These are phyloP conservation scores for Begonia masoniana DNA, from an alignment of 306 rosid species.

Conservation along the genomic window DNA sequence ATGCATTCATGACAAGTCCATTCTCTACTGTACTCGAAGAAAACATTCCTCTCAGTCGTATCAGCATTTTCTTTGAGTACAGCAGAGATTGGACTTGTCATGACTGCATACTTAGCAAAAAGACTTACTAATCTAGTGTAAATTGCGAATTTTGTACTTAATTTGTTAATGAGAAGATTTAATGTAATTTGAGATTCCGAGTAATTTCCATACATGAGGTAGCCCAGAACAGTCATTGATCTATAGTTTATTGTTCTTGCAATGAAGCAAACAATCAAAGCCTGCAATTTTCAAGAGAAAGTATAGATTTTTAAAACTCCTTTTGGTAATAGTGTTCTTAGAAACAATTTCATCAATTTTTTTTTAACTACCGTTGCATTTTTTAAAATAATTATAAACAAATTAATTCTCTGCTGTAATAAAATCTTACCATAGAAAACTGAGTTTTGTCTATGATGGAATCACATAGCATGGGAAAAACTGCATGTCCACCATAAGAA, in stretches of 20 bases:
- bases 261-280: slow-evolving; percentile 38
- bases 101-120: slow-evolving; percentile 48
- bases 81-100: slow-evolving; percentile 36
- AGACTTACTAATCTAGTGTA: slow-evolving; percentile 47
- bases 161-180: slow-evolving; percentile 37
- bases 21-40: slow-evolving; percentile 46
- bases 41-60: no score
- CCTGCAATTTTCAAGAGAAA: slow-evolving; percentile 22
- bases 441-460: slow-evolving; percentile 49
- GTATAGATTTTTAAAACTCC: no score
- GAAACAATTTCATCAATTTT: no score
- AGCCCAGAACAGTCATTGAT: slow-evolving; percentile 40
- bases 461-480: slow-evolving; percentile 47
- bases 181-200: slow-evolving; percentile 46
- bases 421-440: slow-evolving; percentile 34
- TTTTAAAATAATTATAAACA: no score
- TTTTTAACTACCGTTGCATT: no score
- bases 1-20: slow-evolving; percentile 42
- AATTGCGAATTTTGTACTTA: slow-evolving; percentile 44
- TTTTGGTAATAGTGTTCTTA: no score
- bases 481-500: slow-evolving; percentile 47
- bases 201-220: slow-evolving; percentile 43
- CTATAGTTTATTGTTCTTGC: slow-evolving; percentile 40
- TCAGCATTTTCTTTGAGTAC: slow-evolving; percentile 47
- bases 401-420: no score